Percentiles rank a stretch among this genome's conserved stretches.
Conservation (phyloP, 2,329 filamentous ascomycete genomes). For the Exophiala sp. region DNA sequence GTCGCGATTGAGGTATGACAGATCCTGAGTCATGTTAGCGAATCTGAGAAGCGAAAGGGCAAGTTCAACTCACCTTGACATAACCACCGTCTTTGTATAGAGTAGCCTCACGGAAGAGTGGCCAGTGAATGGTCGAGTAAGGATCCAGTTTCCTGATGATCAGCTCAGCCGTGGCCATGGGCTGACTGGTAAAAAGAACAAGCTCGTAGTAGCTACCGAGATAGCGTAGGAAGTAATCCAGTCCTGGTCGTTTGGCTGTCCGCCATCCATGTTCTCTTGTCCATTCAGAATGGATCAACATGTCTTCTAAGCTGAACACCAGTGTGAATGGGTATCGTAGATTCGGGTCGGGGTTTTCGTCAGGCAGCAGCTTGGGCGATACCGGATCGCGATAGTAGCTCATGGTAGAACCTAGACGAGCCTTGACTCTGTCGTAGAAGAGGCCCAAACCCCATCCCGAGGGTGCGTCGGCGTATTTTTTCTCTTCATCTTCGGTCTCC, state of each 20-base stretch:
- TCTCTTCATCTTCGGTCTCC: conserved; percentile 70
- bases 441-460: conserved; percentile 72
- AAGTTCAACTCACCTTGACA: conserved; percentile 68
- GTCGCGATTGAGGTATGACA: conserved; percentile 96
- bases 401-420: conserved; percentile 70
- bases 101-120: conserved; percentile 92
- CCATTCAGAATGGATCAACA: conserved; percentile 95
- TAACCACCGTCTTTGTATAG: conserved; percentile 95
- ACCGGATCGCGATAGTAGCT: conserved; percentile 95
- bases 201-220: conserved; percentile 97
- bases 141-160: conserved; percentile 92
- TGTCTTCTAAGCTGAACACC: conserved; percentile 86
- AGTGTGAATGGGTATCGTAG: conserved; percentile 87
- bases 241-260: conserved; percentile 86
- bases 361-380: conserved; percentile 84
- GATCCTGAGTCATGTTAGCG: conserved; percentile 59
- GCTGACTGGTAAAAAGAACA: conserved; percentile 89
- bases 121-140: conserved; percentile 92
- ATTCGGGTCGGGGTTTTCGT: conserved; percentile 62
- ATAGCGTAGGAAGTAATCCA: conserved; percentile 97
- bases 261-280: conserved; percentile 90
- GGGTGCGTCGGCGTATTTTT: conserved; percentile 66
- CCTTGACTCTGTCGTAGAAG: conserved; percentile 77
- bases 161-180: conserved; percentile 78
- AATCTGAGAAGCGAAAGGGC: background rate